Evolutionary conservation across 1,284 basidiomycete genomes (phyloP).

Genomic region (Vanrija sp.): DNA sequence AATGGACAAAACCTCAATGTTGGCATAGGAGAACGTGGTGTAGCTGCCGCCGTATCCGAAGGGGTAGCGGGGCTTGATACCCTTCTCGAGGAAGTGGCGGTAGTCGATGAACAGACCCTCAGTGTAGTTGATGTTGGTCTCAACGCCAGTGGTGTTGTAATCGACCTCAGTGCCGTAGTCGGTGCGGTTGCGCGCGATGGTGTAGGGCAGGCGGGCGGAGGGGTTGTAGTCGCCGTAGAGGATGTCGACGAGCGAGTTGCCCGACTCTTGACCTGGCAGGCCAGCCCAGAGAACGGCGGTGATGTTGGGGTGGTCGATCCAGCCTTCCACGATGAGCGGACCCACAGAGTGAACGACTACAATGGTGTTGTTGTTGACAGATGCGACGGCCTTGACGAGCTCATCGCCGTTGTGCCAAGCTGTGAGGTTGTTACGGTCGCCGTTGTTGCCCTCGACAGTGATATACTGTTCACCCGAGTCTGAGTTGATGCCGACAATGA

Average conservation of each 20-base stretch:
- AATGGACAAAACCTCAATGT: not conserved
- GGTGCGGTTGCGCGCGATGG: conserved; percentile 62
- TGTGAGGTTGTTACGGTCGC: conserved; percentile 72
- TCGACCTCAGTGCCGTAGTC: conserved; percentile 61
- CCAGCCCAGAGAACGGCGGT: conserved; percentile 56
- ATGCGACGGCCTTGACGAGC: conserved; percentile 46
- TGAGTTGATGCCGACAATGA: conserved; percentile 63
- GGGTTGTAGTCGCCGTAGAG: conserved; percentile 60
- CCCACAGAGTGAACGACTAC: conserved; percentile 77
- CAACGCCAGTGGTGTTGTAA: conserved; percentile 51
- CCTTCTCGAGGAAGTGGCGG: conserved; percentile 66
- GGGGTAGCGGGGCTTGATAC: conserved; percentile 61
- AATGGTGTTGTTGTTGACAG: conserved; percentile 63
- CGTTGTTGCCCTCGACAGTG: conserved; percentile 59
- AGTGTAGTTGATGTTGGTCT: conserved; percentile 59
- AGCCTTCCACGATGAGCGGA: conserved; percentile 65
- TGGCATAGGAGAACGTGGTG: conserved; percentile 65
- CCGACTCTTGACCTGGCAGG: conserved; percentile 67
- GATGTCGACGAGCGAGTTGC: conserved; percentile 67
- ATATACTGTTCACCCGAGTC: conserved; percentile 75
- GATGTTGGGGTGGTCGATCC: conserved; percentile 63
- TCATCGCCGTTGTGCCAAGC: conserved; percentile 72
- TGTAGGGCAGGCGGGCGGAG: conserved; percentile 71
- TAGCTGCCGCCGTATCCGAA: conserved; percentile 85
- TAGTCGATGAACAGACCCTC: conserved; percentile 76